A percentile compares a stretch with the other conserved stretches of the same genome.
These are phyloP conservation scores for Malus sylvestris DNA, from an alignment of 306 rosid species.

Conservation along the genomic window DNA sequence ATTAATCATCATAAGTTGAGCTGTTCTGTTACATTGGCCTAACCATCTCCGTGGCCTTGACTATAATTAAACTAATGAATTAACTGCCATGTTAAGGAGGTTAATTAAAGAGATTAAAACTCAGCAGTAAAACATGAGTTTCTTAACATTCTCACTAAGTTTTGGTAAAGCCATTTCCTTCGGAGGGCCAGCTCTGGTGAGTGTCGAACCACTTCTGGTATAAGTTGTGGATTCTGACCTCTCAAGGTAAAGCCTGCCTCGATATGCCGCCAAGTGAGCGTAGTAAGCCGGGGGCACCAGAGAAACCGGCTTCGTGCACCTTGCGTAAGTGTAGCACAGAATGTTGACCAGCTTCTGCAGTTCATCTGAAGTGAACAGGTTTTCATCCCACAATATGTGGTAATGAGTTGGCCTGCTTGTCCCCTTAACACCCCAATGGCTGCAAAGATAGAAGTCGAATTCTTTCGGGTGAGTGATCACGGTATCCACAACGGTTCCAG, in stretches of 20 bases:
- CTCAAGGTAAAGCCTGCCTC: conserved; percentile 95
- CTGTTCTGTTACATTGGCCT: conserved; percentile 7
- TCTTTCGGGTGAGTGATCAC: conserved; percentile 93
- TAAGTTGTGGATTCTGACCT: conserved; percentile 52
- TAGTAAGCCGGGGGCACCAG: conserved; percentile 97
- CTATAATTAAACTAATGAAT: background rate
- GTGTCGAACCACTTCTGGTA: conserved; percentile 29
- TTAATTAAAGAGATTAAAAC: background rate
- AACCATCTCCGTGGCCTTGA: conserved; percentile 8
- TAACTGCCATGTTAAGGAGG: background rate
- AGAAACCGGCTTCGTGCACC: conserved; percentile 95
- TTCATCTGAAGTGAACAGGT: conserved; percentile 83
- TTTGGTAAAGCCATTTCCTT: conserved; percentile 70
- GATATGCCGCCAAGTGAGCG: conserved; percentile 93
- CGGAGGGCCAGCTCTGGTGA: conserved; percentile 82
- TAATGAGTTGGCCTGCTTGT: conserved; percentile 96
- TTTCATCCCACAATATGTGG: conserved; percentile 90
- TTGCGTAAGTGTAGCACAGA: conserved; percentile 80
- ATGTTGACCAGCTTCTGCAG: conserved; percentile 80
- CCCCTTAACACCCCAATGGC: conserved; percentile 97
- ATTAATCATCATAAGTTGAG: background rate
- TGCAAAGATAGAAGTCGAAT: conserved; percentile 89
- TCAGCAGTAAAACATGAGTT: conserved; percentile 94
- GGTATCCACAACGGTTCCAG: conserved; percentile 93
- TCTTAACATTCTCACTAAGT: conserved; percentile 79